These are phyloP conservation scores for Syzygium oleosum DNA, from an alignment of 345 rosid genomes.

Conservation along the genomic window DNA sequence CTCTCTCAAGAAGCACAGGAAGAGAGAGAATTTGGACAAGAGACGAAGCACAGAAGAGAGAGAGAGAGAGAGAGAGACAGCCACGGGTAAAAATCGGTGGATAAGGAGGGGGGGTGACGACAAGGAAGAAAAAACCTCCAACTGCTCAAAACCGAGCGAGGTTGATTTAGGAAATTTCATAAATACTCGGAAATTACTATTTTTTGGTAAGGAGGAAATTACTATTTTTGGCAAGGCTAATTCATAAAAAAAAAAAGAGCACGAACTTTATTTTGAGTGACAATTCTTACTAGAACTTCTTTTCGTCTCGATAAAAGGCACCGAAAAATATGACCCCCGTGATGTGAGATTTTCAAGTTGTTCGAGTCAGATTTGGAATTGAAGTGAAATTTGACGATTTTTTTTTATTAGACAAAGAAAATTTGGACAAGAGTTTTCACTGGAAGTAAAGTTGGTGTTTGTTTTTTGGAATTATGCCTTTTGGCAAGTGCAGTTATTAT, in stretches of 20 bases:
- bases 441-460: no score
- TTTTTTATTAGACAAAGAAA: no score
- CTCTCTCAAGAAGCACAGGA: not conserved
- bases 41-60: not conserved
- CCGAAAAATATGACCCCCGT: no score
- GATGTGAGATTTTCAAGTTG: no score
- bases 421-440: no score
- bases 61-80: not conserved
- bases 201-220: not conserved
- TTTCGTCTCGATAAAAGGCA: no score
- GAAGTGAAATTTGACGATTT: no score
- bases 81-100: not conserved
- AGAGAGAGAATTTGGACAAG: not conserved
- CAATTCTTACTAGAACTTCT: no score
- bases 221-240: not conserved
- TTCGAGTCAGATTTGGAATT: no score
- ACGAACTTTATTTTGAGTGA: no score
- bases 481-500: not conserved
- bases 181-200: not conserved
- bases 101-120: not conserved
- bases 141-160: not conserved
- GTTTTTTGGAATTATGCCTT: not conserved
- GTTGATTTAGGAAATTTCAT: not conserved
- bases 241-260: no score
- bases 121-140: not conserved